Evolutionary conservation across 352 stramenopile species (phyloP).

Genomic region (Pythium volutum): DNA sequence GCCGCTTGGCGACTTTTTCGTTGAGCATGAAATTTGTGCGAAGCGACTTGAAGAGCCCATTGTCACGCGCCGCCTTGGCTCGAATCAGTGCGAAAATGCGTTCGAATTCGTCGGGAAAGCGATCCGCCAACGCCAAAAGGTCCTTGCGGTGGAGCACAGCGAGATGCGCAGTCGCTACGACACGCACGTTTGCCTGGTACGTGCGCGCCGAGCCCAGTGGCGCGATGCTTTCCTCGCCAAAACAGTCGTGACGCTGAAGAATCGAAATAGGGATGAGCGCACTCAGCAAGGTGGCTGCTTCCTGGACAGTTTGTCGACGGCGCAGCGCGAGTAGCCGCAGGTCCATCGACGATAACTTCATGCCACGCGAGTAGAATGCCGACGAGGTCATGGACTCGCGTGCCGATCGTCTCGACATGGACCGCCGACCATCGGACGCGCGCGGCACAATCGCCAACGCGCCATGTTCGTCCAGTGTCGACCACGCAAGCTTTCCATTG

Average conservation of each 20-base stretch:
- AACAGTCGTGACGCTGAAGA: conserved; percentile 50
- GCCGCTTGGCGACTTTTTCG: conserved; percentile 39
- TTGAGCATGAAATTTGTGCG: conserved; percentile 45
- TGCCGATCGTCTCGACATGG: conserved; percentile 3
- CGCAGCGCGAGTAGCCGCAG: conserved; percentile 1
- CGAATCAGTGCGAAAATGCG: conserved; percentile 12
- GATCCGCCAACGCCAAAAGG: conserved; percentile 33
- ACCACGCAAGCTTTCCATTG: not conserved
- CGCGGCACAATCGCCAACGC: not conserved
- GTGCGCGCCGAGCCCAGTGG: conserved; percentile 4
- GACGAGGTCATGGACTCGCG: conserved; percentile 15
- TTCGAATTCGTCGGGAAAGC: conserved; percentile 37
- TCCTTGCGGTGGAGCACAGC: conserved; percentile 41
- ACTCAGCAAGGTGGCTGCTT: not conserved
- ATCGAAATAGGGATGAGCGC: conserved; percentile 42
- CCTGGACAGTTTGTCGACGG: not conserved
- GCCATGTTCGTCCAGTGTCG: not conserved
- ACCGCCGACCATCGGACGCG: not conserved
- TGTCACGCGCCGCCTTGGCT: conserved; percentile 11
- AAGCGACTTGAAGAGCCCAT: conserved; percentile 25
- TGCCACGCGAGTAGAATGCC: conserved; percentile 7
- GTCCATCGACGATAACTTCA: conserved; percentile 11
- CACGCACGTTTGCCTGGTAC: conserved; percentile 53
- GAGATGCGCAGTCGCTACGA: conserved; percentile 49
- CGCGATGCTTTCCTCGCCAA: conserved; percentile 57